phyloP scores from a whole-genome alignment of 768 basidiomycete genomes.

The Pluteus cervinus region DNA sequence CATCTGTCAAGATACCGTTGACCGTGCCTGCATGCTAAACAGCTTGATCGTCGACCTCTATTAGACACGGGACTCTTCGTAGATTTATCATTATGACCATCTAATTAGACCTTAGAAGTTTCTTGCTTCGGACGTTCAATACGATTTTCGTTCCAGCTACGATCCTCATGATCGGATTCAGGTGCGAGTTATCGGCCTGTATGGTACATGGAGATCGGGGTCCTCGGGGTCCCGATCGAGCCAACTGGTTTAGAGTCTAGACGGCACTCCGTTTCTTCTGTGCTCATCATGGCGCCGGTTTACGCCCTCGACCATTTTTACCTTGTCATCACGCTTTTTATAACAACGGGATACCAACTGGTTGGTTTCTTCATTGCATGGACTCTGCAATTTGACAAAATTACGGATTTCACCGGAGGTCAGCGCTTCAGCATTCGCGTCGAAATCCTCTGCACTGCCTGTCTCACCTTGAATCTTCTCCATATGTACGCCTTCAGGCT shows the following conservation, averaged over 20 bases:
- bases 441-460: background rate
- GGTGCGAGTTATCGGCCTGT: too few relatives aligned
- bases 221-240: too few relatives aligned
- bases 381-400: conserved; percentile 68
- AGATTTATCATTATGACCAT: background rate
- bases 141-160: too few relatives aligned
- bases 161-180: too few relatives aligned
- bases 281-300: conserved; percentile 29
- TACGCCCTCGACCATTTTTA: conserved; percentile 46
- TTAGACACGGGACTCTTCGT: background rate
- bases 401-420: conserved; percentile 65
- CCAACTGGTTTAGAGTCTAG: too few relatives aligned
- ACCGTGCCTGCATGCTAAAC: conserved; percentile 75
- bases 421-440: conserved; percentile 10
- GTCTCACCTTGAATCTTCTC: too few relatives aligned
- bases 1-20: conserved; percentile 77
- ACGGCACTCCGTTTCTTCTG: too few relatives aligned
- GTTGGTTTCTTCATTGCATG: conserved; percentile 61
- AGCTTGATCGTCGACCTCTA: too few relatives aligned
- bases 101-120: background rate
- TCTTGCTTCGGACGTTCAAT: too few relatives aligned
- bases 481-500: too few relatives aligned
- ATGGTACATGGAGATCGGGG: too few relatives aligned
- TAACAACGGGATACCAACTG: conserved; percentile 55
- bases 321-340: conserved; percentile 40